These are phyloP conservation scores for Ustilago bromivora DNA, from an alignment of 1,284 basidiomycete species.

Conservation along the genomic window DNA sequence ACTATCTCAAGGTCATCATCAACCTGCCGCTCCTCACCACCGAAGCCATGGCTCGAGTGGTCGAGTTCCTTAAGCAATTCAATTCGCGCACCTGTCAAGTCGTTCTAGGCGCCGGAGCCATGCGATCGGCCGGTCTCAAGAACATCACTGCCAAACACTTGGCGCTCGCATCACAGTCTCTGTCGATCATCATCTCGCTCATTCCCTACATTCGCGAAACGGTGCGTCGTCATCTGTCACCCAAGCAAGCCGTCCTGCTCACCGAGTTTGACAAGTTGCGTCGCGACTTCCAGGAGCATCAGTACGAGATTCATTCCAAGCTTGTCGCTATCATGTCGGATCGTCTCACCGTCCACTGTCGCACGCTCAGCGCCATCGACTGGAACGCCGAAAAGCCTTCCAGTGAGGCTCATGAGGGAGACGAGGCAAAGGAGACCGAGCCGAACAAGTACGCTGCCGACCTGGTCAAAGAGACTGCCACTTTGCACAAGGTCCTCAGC, in stretches of 20 bases:
- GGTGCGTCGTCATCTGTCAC: conserved; percentile 88
- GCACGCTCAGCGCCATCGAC: conserved; percentile 74
- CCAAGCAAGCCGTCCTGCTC: conserved; percentile 94
- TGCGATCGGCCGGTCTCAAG: conserved; percentile 95
- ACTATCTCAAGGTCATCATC: conserved; percentile 89
- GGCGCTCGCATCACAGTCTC: conserved; percentile 91
- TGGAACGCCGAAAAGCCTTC: conserved; percentile 49
- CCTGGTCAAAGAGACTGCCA: conserved; percentile 93
- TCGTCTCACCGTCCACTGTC: conserved; percentile 86
- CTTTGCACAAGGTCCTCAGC: conserved; percentile 93
- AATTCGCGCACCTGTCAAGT: conserved; percentile 99
- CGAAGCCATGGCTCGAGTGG: conserved; percentile 90
- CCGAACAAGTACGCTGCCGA: conserved; percentile 87
- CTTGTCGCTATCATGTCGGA: conserved; percentile 99
- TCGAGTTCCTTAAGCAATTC: conserved; percentile 91
- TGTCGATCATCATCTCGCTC: conserved; percentile 93
- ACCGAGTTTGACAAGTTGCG: conserved; percentile 98
- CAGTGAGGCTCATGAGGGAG: conserved; percentile 4
- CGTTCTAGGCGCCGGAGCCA: conserved; percentile 95
- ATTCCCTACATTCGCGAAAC: conserved; percentile 96
- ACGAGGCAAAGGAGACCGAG: conserved; percentile 21
- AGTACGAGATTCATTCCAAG: conserved; percentile 98
- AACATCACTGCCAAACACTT: conserved; percentile 97
- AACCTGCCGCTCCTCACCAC: conserved; percentile 89
- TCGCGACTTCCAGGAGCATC: conserved; percentile 98